A percentile compares a stretch with the other conserved stretches of the same genome.
Evolutionary conservation across 2,329 filamentous ascomycete genomes (phyloP).

Genomic region (Rutstroemia sp.): DNA sequence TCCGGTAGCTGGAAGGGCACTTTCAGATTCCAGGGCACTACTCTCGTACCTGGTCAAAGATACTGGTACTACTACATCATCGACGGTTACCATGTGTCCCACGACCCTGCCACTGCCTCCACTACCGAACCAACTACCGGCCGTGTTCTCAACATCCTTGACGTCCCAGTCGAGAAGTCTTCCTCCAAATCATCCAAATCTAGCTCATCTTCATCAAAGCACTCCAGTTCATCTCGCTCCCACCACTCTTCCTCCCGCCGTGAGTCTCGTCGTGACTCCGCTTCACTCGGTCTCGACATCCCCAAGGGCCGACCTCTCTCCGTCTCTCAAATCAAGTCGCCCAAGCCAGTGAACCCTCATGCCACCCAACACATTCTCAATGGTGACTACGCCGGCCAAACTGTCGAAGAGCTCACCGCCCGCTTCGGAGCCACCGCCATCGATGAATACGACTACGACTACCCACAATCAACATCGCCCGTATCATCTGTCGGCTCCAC

Average conservation of each 20-base stretch:
- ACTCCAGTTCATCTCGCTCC: slow-evolving; percentile 30
- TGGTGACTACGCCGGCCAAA: slow-evolving; percentile 62
- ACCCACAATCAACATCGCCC: slow-evolving; percentile 48
- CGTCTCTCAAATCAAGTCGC: slow-evolving; percentile 81
- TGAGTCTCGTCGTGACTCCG: slow-evolving; percentile 34
- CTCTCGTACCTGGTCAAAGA: slow-evolving; percentile 78
- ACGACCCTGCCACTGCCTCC: slow-evolving; percentile 85
- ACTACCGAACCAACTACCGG: slow-evolving; percentile 94
- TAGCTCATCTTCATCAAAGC: slow-evolving; percentile 33
- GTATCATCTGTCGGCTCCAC: slow-evolving; percentile 68
- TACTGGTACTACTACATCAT: slow-evolving; percentile 99
- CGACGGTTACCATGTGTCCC: slow-evolving; percentile 95
- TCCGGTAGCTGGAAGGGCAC: slow-evolving; percentile 90
- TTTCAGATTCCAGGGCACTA: slow-evolving; percentile 87
- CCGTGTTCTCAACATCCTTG: slow-evolving; percentile 95
- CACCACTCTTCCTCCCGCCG: slow-evolving; percentile 36
- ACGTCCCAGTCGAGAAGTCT: slow-evolving; percentile 60
- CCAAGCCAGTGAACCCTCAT: slow-evolving; percentile 81
- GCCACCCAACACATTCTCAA: slow-evolving; percentile 83
- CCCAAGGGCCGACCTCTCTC: slow-evolving; percentile 85
- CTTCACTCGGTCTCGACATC: slow-evolving; percentile 55
- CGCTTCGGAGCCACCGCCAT: slow-evolving; percentile 60
- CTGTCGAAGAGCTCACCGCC: slow-evolving; percentile 70
- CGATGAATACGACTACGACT: slow-evolving; percentile 46
- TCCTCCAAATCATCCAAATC: slow-evolving; percentile 36